Evolutionary conservation across 1,284 basidiomycete species (phyloP), one percentile per base, ranked within the genome.

Genomic region (Coniferiporia weirii): DNA sequence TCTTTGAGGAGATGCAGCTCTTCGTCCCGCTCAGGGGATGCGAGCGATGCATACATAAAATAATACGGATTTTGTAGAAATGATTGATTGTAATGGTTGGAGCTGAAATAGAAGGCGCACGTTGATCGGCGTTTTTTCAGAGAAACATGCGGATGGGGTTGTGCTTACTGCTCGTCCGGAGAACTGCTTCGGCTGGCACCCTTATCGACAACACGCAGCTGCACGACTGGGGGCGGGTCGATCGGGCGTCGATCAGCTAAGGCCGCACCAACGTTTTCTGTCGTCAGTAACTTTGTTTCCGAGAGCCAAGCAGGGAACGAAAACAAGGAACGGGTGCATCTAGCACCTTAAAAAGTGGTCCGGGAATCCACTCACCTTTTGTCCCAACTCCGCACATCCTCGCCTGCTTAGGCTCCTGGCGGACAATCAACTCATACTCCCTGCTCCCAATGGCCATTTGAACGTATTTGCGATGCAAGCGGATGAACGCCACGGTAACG

Each of bases 151-250:
- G 70, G 0, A 66, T 46, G 47, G 19, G 63, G 47, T 61, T 53
- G 44, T 22, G 61, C 62, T 58, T 60, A 59, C 66, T 64, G 35
- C 59, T 65, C 35, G 50, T 53, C 50, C 32, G 64, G 52, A 9
- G 60, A 54, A 27, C 64, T 36, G 64, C 65, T 40, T 65, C 65
- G 66, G 40, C 73, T 76, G 44, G 78, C 74, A n/a, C 81, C 71
- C 7, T 81, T 84, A 72, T 92, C 90, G 65, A 92, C 80, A 58
- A 98, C 91, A 56, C 90, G 86, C 6, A 98, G 83, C 72, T 96
- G 93, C n/a, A 98, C 86, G 71, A 98, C 95, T 12, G 95, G 95
- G 0, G 94, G 93, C 0, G 96, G 95, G 76, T 98, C 94, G 69
- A 98, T 93, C 2, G 95, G 94, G 34, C 95, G 81, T 43, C 95